Base-by-base conservation (phyloP, 371 early-diverging fungal genomes). In the Thermomucor indicae-seudaticae region DNA sequence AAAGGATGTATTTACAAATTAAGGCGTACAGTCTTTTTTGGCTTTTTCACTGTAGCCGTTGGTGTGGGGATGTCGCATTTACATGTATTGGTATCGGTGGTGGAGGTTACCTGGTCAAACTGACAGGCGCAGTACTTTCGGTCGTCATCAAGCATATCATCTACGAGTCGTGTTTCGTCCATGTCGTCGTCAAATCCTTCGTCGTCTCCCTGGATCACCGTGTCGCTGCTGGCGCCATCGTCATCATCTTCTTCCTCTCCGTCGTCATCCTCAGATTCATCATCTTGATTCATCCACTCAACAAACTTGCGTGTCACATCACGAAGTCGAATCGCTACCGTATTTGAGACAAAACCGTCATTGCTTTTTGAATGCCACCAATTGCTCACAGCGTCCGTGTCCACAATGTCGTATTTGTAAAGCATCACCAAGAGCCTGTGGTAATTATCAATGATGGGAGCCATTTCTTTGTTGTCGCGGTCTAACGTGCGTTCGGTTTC, bases 351-450 rank as follows among this genome's bases (percentile, higher is more conserved):
- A 55, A 49, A 1, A 51, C 31, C 39, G n/a, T 32, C 40, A 17
- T 49, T 47, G 6, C 49, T 30, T 27, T 41, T 35, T n/a, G 28
- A 25, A 11, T 62, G 55, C 72, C 72, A 70, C 76, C 76, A 76
- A 16, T 34, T 12, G 3, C 58, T 31, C 5, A 68, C 52, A 0
- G 70, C 72, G 23, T 76, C 76, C 12, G 57, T 63, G 42, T 70
- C 64, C 4, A 76, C 50, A 19, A 76, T 66, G 32, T 72, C 62
- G 40, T 70, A 64, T 30, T 70, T 70, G 48, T 64, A 70, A 1
- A 76, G 51, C 58, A 67, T 58, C 7, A 76, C 27, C 2, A 76
- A 44, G 4, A 76, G 30, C 3, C 65, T 60, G 32, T 72, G 65
- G 45, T 64, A 72, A 24, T 72, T 57, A 3, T 64, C 55, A 2